Evolutionary conservation across 371 early-diverging fungal genomes (phyloP).

Genomic region (Syncephalis plumigaleata): DNA sequence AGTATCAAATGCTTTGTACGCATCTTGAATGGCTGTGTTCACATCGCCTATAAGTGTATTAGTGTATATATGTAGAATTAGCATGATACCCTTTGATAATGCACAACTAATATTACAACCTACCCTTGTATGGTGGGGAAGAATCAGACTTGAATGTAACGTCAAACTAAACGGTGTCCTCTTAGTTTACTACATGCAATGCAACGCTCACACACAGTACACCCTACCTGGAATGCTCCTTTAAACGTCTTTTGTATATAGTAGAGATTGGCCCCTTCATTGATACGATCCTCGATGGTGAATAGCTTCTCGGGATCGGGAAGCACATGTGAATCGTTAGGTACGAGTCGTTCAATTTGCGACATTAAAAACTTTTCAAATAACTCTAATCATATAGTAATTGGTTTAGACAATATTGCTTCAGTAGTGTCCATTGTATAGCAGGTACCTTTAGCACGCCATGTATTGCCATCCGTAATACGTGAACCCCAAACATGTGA

Average conservation of each 20-base stretch:
- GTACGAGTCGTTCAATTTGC: conserved; percentile 4
- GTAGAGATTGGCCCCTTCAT: conserved; percentile 24
- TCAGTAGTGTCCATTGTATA: not conserved
- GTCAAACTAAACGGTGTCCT: conserved; percentile 24
- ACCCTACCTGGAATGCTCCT: conserved; percentile 33
- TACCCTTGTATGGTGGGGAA: conserved; percentile 4
- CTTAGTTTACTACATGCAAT: not conserved
- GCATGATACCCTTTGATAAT: too few relatives aligned
- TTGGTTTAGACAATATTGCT: too few relatives aligned
- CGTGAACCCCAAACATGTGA: conserved; percentile 16
- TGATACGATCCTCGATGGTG: conserved; percentile 15
- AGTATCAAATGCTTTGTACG: conserved; percentile 28
- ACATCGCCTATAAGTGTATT: too few relatives aligned
- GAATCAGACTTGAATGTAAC: conserved; percentile 28
- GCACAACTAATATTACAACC: too few relatives aligned
- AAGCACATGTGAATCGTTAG: not conserved
- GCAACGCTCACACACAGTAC: not conserved
- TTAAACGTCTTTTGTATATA: conserved; percentile 34
- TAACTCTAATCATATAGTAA: not conserved
- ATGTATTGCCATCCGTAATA: conserved; percentile 18
- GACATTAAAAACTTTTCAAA: not conserved
- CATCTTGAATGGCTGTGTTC: not conserved
- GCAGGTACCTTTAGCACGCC: conserved; percentile 26
- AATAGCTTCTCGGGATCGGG: conserved; percentile 9
- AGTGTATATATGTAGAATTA: not conserved